Percentiles rank a stretch among this genome's conserved stretches.
These are phyloP conservation scores for Xerocomellus amylosporus DNA, from an alignment of 768 basidiomycete genomes.

Conservation along the genomic window DNA sequence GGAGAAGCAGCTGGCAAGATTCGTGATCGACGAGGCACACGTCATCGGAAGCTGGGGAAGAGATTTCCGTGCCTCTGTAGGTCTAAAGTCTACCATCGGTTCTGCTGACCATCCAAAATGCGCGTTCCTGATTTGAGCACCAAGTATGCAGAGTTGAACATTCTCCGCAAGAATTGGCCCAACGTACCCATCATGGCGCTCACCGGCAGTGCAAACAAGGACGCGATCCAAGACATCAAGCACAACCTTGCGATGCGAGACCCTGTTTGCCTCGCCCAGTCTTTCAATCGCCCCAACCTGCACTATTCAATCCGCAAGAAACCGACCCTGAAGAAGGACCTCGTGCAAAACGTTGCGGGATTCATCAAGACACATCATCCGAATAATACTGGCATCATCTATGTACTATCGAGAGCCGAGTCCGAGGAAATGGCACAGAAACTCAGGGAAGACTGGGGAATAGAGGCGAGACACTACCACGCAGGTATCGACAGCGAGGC, in stretches of 20 bases:
- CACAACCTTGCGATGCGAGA: slow-evolving; percentile 61
- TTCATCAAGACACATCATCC: slow-evolving; percentile 63
- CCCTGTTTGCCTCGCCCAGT: slow-evolving; percentile 61
- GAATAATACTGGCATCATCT: slow-evolving; percentile 77
- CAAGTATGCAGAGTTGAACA: slow-evolving; percentile 67
- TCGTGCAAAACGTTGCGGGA: slow-evolving; percentile 58
- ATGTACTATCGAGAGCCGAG: slow-evolving; percentile 64
- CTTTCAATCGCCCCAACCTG: slow-evolving; percentile 94
- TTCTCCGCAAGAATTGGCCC: slow-evolving; percentile 72
- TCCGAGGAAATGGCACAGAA: slow-evolving; percentile 81
- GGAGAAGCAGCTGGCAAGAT: slow-evolving; percentile 65
- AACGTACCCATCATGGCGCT: slow-evolving; percentile 91
- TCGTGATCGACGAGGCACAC: slow-evolving; percentile 97
- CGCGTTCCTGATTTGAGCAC: slow-evolving; percentile 10
- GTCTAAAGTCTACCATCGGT: slow-evolving; percentile 24
- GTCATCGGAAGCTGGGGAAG: slow-evolving; percentile 94
- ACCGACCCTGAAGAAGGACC: slow-evolving; percentile 38
- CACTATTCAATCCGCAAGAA: slow-evolving; percentile 65
- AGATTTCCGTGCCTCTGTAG: slow-evolving; percentile 81
- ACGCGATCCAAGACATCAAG: slow-evolving; percentile 77
- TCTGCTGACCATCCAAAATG: background rate
- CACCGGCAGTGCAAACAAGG: slow-evolving; percentile 88
- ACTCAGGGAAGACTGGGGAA: slow-evolving; percentile 52
- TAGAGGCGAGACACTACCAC: slow-evolving; percentile 81
- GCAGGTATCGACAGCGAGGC: slow-evolving; percentile 68